Evolutionary conservation across 2,329 filamentous ascomycete species (phyloP).

Genomic region (Epicoccum sorghinum): DNA sequence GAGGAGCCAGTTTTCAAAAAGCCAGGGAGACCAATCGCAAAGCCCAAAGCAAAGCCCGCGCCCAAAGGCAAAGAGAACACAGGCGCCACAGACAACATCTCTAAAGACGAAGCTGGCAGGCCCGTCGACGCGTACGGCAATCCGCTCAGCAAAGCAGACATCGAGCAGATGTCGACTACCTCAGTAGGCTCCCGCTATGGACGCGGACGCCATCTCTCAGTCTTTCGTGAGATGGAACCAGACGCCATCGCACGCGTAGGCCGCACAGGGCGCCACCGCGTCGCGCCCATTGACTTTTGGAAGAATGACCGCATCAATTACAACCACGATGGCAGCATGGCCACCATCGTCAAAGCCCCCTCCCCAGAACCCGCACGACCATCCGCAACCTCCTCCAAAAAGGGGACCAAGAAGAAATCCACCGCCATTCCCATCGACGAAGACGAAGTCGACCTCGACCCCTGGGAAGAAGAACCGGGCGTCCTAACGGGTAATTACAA

Average conservation of each 20-base stretch:
- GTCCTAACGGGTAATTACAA: constrained; percentile 68
- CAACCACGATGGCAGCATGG: constrained; percentile 70
- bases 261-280: constrained; percentile 78
- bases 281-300: constrained; percentile 84
- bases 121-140: constrained; percentile 41
- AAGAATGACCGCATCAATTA: constrained; percentile 80
- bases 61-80: constrained; percentile 14
- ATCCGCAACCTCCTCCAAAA: constrained; percentile 37
- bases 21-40: constrained; percentile 28
- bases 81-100: constrained; percentile 14
- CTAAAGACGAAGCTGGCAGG: constrained; percentile 30
- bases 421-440: constrained; percentile 52
- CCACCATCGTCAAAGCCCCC: constrained; percentile 78
- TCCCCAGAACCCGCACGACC: constrained; percentile 55
- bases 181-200: constrained; percentile 41
- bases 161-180: constrained; percentile 42
- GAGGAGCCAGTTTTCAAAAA: constrained; percentile 35
- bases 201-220: constrained; percentile 43
- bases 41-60: constrained; percentile 31
- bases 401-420: constrained; percentile 35
- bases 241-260: constrained; percentile 34
- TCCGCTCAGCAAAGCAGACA: constrained; percentile 39
- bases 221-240: constrained; percentile 43
- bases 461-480: constrained; percentile 74
- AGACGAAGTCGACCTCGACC: constrained; percentile 64